Conservation (phyloP, 768 basidiomycete genomes). For the Panellus pusillus region DNA sequence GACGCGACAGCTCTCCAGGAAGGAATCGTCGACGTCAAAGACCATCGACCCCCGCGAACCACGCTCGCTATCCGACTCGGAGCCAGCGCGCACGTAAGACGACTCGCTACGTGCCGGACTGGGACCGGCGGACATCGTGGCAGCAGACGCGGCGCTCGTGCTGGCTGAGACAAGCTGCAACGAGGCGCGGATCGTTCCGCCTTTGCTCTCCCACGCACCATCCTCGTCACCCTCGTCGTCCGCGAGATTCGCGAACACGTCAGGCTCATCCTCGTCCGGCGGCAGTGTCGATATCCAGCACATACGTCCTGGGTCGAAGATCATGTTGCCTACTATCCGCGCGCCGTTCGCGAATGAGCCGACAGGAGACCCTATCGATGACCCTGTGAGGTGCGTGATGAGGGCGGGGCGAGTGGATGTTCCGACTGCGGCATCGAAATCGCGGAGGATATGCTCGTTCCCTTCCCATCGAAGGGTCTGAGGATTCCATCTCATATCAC, state of each 20-base stretch:
- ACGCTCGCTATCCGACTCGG: constrained; percentile 77
- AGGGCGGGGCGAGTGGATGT: constrained; percentile 91
- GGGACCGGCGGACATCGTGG: constrained; percentile 42
- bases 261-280: constrained; percentile 90
- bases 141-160: constrained; percentile 29
- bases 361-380: constrained; percentile 79
- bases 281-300: constrained; percentile 89
- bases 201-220: constrained; percentile 68
- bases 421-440: constrained; percentile 83
- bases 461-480: constrained; percentile 91
- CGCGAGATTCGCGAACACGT: constrained; percentile 90
- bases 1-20: constrained; percentile 66
- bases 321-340: constrained; percentile 95
- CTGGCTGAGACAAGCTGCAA: constrained; percentile 36
- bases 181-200: constrained; percentile 76
- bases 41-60: constrained; percentile 80
- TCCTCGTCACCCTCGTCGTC: constrained; percentile 83
- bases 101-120: constrained; percentile 59
- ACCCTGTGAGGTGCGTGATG: constrained; percentile 90
- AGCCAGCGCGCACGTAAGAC: constrained; percentile 55
- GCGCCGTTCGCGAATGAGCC: constrained; percentile 75
- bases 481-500: constrained; percentile 98
- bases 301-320: constrained; percentile 93
- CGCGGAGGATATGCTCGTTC: constrained; percentile 87
- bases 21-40: constrained; percentile 73